phyloP scores from a whole-genome alignment of 2,329 filamentous ascomycete genomes.

The Coniella lustricola region DNA sequence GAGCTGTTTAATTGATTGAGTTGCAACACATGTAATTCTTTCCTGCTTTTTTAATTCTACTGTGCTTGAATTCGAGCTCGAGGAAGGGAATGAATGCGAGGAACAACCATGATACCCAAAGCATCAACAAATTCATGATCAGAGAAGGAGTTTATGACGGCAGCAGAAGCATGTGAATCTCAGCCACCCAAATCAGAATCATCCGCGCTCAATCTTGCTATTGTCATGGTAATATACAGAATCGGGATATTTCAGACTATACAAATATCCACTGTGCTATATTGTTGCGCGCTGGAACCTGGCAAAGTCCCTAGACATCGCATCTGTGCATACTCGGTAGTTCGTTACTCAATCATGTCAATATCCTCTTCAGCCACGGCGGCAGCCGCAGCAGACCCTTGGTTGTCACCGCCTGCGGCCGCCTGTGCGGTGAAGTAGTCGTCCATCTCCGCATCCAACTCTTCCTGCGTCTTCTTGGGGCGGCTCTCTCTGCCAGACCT shows the following conservation, averaged over 20 bases:
- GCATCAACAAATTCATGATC: no score
- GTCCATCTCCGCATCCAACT: constrained; percentile 94
- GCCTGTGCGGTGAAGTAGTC: constrained; percentile 62
- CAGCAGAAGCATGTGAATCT: no score
- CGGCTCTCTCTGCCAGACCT: constrained; percentile 46
- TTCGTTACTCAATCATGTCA: constrained; percentile 23
- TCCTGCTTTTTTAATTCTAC: neutral
- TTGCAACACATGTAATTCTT: neutral
- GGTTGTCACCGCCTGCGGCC: constrained; percentile 27
- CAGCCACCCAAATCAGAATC: no score
- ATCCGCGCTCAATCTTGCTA: no score
- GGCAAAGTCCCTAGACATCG: neutral
- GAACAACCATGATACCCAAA: no score
- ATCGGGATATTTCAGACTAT: no score
- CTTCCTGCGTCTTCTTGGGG: constrained; percentile 79
- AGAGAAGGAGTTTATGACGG: no score
- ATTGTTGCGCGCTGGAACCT: no score
- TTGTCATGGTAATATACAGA: no score
- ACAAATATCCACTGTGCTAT: no score
- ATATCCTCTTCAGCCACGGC: constrained; percentile 20
- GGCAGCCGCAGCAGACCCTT: constrained; percentile 27
- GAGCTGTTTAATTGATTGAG: constrained; percentile 32
- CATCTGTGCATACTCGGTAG: neutral
- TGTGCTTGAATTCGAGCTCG: neutral
- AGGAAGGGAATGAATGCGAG: no score